Base-by-base conservation (phyloP, 129 eudicot genomes). In the Solidago caesia region DNA sequence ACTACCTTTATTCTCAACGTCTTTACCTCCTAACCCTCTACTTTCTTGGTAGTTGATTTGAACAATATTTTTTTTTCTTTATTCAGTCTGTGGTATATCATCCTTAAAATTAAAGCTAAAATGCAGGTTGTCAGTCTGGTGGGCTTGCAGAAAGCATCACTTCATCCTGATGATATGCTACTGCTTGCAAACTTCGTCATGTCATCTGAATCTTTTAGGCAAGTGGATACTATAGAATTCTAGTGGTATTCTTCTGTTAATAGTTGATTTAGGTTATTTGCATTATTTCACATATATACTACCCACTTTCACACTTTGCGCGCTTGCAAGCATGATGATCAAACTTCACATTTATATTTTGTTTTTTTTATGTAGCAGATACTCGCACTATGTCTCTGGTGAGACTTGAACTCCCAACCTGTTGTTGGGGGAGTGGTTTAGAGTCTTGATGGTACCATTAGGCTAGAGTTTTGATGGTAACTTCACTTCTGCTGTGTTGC, bases 121-220 rank as follows among this genome's bases (percentile, higher is more conserved):
- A 72, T 85, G 85, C 96, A 94, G 99, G 97, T 94, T 79, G 84
- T 94, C 82, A 91, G 96, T 84, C 84, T 94, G 71, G 96, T 94
- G 72, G 96, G 99, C 62, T 89, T 94, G 81, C 96, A 94, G 82
- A 94, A 94, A 85, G 90, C 91, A 76, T 84, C 91, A 33, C 96
- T 94, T 76, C 96, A 94, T 81, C 97, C 99, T 33, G 99, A 91
- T 85, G 99, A 94, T 83, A 88, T 94, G 89, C 82, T 88, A 69
- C 81, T 94, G 67, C 91, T 94, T 80, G 83, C 97, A 68, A 94
- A 94, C 79, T 94, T 94, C 75, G 86, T 94, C 68, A 85, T 87
- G 97, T 90, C 99, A 53, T 94, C 99, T 63, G 99, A 94, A 84
- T 94, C 99, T 61, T 94, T 91, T 82, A 88, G 94, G 99, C 77